Evolutionary conservation across 108 stramenopile genomes (phyloP), one percentile per base, ranked within the genome.

Genomic region (Fistulifera solaris): DNA sequence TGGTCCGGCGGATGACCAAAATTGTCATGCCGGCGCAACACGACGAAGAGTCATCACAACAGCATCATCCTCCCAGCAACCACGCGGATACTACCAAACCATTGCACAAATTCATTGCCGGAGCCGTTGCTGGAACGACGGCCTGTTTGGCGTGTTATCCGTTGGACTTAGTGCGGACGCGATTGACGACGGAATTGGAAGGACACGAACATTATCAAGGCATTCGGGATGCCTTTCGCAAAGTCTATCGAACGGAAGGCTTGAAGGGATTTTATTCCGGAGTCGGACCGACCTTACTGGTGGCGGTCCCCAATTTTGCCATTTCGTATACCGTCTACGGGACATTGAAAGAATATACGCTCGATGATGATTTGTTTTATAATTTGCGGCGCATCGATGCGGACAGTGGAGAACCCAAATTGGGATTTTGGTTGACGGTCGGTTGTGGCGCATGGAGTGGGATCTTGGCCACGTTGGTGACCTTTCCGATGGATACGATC

Each of bases 111-210:
- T 78, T 95, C 48, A 11, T 92, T 17, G 85, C 89, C 1, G 95
- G 95, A 31, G 90, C 85, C 15, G 55, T 66, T 7, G 90, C 95
- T 6, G 95, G 95, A 28, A 75, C 59, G 6, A 67, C 75, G 2
- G 92, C 95, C 8, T 90, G 89, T 44, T 58, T 84, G 18, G 87
- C 82, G 3, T 96, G 95, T 45, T 96, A 96, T 61, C 95, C 95
- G 16, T 62, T 96, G 25, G 95, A 96, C 67, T 73, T 96, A 23
- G 85, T 96, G 8, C 52, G 90, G 25, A 94, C 95, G 14, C 72
- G 95, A 26, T 72, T 96, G 24, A 92, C 87, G 12, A 95, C 90
- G n/a, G 85, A 95, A 57, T 61, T 88, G 12, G 83, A 86, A 50
- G 86, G 83, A 1, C 55, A 61, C 26, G 85, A 88, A 62, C 70